Evolutionary conservation across 2,329 filamentous ascomycete species (phyloP).

Genomic region (Colletotrichum acutatum): DNA sequence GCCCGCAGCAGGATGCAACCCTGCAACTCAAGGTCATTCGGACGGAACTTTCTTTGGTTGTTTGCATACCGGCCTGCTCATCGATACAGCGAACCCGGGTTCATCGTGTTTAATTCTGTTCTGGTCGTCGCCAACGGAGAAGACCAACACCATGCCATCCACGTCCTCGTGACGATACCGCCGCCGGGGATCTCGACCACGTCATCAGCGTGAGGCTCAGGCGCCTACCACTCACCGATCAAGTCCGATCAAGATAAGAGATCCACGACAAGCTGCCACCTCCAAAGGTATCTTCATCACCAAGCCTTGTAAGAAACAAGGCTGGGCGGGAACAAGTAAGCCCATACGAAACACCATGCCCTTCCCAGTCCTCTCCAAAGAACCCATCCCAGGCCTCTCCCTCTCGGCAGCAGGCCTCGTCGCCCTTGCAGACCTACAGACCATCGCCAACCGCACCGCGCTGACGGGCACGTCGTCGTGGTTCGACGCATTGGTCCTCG

Average conservation of each 20-base stretch:
- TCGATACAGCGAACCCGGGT: not conserved
- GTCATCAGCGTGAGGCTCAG: not conserved
- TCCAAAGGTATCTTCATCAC: too few species aligned
- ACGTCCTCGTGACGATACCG: conserved; percentile 1
- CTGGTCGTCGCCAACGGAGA: not conserved
- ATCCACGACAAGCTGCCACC: not conserved
- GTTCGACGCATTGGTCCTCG: conserved; percentile 67
- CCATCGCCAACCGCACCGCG: conserved; percentile 65
- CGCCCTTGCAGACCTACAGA: conserved; percentile 68
- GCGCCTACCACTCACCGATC: not conserved
- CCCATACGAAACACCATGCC: conserved; percentile 24
- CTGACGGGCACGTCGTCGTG: conserved; percentile 66
- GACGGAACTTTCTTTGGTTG: not conserved
- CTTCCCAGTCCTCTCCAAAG: conserved; percentile 55
- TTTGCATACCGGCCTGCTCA: not conserved
- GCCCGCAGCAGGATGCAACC: conserved; percentile 15
- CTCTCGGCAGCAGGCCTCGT: conserved; percentile 66
- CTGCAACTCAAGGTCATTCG: conserved; percentile 16
- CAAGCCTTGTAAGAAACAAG: too few species aligned
- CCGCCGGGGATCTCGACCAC: not conserved
- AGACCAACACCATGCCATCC: not conserved
- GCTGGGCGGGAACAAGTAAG: not conserved
- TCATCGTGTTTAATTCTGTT: not conserved
- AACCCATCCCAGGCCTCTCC: conserved; percentile 56
- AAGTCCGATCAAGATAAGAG: not conserved